phyloP scores from a whole-genome alignment of 768 basidiomycete species.

The Lentinula raphanica region DNA sequence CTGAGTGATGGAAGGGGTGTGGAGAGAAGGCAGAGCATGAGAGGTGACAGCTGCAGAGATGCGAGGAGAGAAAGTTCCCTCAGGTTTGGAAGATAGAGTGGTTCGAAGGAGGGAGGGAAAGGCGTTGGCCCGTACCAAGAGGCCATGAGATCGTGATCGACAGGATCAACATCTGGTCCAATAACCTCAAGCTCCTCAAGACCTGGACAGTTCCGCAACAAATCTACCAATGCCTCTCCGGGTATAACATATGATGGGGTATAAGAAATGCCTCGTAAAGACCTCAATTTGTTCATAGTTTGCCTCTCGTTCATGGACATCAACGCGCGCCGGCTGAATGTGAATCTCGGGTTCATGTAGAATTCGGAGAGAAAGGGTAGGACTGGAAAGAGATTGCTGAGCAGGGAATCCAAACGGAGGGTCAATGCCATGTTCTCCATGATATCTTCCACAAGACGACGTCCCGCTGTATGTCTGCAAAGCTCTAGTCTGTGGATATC shows the following conservation, averaged over 20 bases:
- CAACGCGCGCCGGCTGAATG: conserved; percentile 57
- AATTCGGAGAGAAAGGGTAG: conserved; percentile 58
- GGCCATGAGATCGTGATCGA: conserved; percentile 35
- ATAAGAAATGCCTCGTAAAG: conserved; percentile 54
- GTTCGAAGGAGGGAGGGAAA: conserved; percentile 28
- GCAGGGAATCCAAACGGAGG: conserved; percentile 54
- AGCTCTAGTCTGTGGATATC: conserved; percentile 58
- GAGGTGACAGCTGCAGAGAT: conserved; percentile 53
- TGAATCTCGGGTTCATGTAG: conserved; percentile 48
- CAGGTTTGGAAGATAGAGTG: conserved; percentile 52
- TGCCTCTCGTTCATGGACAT: conserved; percentile 47
- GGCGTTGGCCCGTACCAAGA: conserved; percentile 16
- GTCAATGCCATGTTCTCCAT: conserved; percentile 31
- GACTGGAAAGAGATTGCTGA: conserved; percentile 61
- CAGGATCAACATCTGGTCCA: conserved; percentile 52
- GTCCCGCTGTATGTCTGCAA: background rate
- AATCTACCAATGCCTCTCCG: conserved; percentile 53
- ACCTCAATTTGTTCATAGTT: conserved; percentile 42
- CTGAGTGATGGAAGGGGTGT: conserved; percentile 58
- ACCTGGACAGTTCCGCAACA: conserved; percentile 49
- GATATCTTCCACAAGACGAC: background rate
- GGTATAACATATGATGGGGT: conserved; percentile 25
- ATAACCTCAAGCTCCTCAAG: conserved; percentile 62
- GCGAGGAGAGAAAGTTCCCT: conserved; percentile 59
- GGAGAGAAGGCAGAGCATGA: conserved; percentile 54